Base-by-base conservation (phyloP, 2,329 filamentous ascomycete genomes). In the Fusarium robinianum region DNA sequence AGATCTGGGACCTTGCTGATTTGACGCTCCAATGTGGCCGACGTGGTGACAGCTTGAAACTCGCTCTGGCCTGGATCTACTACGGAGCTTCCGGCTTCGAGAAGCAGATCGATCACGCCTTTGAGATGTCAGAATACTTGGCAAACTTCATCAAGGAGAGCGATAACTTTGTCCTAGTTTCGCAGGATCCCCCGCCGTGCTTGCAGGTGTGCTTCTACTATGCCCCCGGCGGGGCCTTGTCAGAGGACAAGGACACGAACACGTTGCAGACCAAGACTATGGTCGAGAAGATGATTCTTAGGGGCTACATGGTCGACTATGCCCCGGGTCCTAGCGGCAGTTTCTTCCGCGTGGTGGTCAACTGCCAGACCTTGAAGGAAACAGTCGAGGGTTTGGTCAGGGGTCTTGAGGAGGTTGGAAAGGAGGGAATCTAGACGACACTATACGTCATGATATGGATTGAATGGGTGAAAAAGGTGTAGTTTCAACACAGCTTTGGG, bases 161-260 rank as follows among this genome's bases (percentile, higher is more conserved):
- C 27, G 64, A 70, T 0, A 73, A 88, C 56, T 87, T 97, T 57
- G 71, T 80, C 12, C 74, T 95, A 11, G 80, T 96, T 3, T 88
- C 83, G 8, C 76, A 81, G 42, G 85, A 87, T 58, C 88, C 90
- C 17, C 85, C 91, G 32, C 88, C 89, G 1, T 97, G 92, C 69
- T 72, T 96, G 64, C 94, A 97, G 71, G 87, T 97, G 15, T 96
- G 92, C 73, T 97, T 97, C 67, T 96, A 96, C 67, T 90, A 88
- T 61, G 82, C 85, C 0, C 81, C 81, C 0, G 53, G 53, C 1
- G 80, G 83, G 3, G 59, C 67, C 44, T 52, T 87, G 29, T 58
- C 67, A 0, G 66, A 66, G 1, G 67, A 72, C 11, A 53, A 63
- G 5, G 67, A 66, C 24, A 67, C 65, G 38, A 83, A 81, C 59